Evolutionary conservation across 2,329 filamentous ascomycete genomes (phyloP).

Genomic region (Botrytis hyacinthi): DNA sequence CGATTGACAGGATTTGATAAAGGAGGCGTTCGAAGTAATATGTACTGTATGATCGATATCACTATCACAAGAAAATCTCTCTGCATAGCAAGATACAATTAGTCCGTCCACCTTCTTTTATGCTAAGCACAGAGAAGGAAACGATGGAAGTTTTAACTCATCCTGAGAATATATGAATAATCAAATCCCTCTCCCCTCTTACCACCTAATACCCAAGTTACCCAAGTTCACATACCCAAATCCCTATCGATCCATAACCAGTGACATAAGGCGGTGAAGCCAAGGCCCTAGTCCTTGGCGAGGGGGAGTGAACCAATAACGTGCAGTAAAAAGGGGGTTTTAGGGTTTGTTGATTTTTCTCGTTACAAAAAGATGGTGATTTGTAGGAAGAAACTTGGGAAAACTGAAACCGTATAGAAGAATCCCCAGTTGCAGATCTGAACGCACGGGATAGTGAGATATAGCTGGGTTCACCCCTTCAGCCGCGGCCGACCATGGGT

Average conservation of each 20-base stretch:
- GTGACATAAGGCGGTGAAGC: constrained; percentile 8
- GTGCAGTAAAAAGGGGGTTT: constrained; percentile 4
- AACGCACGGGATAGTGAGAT: neutral
- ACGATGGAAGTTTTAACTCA: neutral
- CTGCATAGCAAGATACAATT: neutral
- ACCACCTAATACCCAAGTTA: neutral
- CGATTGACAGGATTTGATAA: constrained; percentile 11
- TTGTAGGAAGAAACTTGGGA: neutral
- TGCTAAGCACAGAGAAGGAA: neutral
- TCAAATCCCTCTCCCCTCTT: constrained; percentile 1
- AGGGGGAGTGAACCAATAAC: neutral
- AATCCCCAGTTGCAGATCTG: constrained; percentile 3
- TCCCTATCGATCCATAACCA: neutral
- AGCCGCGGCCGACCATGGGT: neutral
- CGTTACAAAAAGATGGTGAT: neutral
- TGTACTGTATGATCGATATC: neutral
- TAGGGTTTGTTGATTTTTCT: neutral
- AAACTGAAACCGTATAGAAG: neutral
- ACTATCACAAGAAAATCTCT: neutral
- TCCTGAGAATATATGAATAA: neutral
- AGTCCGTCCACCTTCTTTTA: constrained; percentile 1
- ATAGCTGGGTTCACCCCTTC: neutral
- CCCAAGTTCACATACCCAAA: neutral
- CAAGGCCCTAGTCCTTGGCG: neutral
- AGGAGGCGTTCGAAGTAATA: neutral